Conservation (phyloP, 208 protist species). For the Crithidia acanthocephali region DNA sequence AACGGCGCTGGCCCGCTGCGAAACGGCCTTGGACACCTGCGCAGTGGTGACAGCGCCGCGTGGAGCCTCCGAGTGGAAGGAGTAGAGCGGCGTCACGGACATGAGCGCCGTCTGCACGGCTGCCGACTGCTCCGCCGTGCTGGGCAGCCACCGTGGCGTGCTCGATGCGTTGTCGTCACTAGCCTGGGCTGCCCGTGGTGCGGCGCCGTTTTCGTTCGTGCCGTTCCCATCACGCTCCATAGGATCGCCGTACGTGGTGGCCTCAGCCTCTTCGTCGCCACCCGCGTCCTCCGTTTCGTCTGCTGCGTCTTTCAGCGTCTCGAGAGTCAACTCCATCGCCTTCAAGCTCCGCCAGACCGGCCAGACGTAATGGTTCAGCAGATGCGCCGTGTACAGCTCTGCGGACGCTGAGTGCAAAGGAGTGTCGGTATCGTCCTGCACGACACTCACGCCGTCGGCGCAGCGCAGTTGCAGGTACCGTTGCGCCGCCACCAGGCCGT, state of each 20-base stretch:
- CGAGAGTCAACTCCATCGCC: conserved; percentile 41
- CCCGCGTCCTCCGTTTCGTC: conserved; percentile 22
- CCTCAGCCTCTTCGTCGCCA: neutral
- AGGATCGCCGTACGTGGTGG: no score
- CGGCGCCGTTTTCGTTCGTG: neutral
- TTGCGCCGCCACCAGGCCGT: conserved; percentile 20
- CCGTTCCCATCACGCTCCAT: no score
- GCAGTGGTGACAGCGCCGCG: no score
- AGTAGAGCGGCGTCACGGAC: conserved; percentile 42
- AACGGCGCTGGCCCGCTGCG: conserved; percentile 6
- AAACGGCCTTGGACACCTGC: conserved; percentile 7
- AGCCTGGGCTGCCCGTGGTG: neutral
- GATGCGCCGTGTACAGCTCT: conserved; percentile 20
- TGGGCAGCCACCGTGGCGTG: conserved; percentile 25
- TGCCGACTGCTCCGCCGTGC: conserved; percentile 16
- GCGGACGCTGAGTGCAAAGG: neutral
- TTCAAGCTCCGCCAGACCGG: conserved; percentile 53
- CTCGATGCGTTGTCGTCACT: neutral
- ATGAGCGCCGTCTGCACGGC: conserved; percentile 33
- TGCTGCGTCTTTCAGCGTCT: neutral
- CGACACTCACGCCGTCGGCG: neutral
- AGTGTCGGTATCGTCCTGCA: neutral
- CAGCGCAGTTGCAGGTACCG: conserved; percentile 3
- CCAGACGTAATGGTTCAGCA: conserved; percentile 44
- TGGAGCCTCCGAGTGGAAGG: conserved; percentile 15